Percentiles rank a stretch among this genome's conserved stretches.
phyloP scores from a whole-genome alignment of 345 rosid genomes.

The Lagerstroemia speciosa region DNA sequence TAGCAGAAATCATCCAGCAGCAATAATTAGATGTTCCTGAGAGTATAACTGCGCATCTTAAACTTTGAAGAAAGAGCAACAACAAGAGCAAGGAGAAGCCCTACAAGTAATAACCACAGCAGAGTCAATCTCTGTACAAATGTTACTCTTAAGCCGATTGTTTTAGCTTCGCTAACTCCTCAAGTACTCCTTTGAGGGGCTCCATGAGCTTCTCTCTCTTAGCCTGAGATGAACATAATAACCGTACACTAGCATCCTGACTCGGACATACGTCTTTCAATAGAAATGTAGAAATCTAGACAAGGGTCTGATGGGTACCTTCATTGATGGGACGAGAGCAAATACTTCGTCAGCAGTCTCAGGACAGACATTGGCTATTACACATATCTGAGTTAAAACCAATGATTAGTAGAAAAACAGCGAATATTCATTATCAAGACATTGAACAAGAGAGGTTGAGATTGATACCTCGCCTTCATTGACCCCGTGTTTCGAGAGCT shows the following conservation, averaged over 20 bases:
- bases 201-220: conserved; percentile 25
- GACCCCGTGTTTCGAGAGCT: conserved; percentile 46
- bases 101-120: neutral
- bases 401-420: conserved; percentile 14
- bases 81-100: too few species aligned
- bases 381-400: conserved; percentile 47
- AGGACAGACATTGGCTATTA: conserved; percentile 66
- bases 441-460: conserved; percentile 12
- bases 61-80: too few species aligned
- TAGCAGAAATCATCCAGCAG: too few species aligned
- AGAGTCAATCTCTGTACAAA: conserved; percentile 6
- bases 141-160: conserved; percentile 12
- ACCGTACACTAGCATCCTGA: neutral
- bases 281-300: neutral
- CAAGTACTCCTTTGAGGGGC: conserved; percentile 32
- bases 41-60: too few species aligned
- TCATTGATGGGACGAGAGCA: conserved; percentile 68
- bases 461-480: conserved; percentile 65
- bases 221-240: conserved; percentile 23
- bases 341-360: conserved; percentile 69
- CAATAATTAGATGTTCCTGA: too few species aligned
- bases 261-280: neutral
- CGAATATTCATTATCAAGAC: conserved; percentile 5
- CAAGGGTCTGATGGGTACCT: conserved; percentile 26
- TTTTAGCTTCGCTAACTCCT: conserved; percentile 29